These are phyloP conservation scores for Talaromyces sp. DNA, from an alignment of 2,329 filamentous ascomycete genomes.

Conservation along the genomic window DNA sequence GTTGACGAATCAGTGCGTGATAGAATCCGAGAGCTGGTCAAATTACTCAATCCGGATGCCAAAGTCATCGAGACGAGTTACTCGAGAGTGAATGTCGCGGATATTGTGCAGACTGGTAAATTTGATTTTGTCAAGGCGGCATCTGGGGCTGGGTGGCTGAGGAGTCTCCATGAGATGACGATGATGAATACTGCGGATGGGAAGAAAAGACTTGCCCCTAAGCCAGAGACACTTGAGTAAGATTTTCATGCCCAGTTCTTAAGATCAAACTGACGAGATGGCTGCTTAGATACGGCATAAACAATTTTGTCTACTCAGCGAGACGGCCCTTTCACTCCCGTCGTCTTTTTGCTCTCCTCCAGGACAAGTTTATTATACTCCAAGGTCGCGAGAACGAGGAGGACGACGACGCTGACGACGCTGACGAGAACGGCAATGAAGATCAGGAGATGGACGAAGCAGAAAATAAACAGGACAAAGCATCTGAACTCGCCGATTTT, in stretches of 20 bases:
- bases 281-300: slow-evolving; percentile 57
- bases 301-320: slow-evolving; percentile 66
- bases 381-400: slow-evolving; percentile 35
- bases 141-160: slow-evolving; percentile 66
- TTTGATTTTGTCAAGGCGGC: slow-evolving; percentile 65
- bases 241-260: slow-evolving; percentile 17
- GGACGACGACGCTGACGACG: slow-evolving; percentile 24
- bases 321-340: slow-evolving; percentile 51
- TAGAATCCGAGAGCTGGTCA: slow-evolving; percentile 54
- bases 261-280: neutral
- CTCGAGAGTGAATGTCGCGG: slow-evolving; percentile 57
- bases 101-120: slow-evolving; percentile 63
- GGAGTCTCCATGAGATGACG: slow-evolving; percentile 66
- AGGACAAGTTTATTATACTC: slow-evolving; percentile 47
- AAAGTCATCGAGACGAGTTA: slow-evolving; percentile 61
- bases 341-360: slow-evolving; percentile 39
- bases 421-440: slow-evolving; percentile 29
- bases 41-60: slow-evolving; percentile 63
- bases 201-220: slow-evolving; percentile 60
- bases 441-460: slow-evolving; percentile 19
- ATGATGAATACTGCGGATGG: slow-evolving; percentile 54
- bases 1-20: slow-evolving; percentile 48
- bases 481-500: slow-evolving; percentile 30
- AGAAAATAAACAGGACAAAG: slow-evolving; percentile 18
- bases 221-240: slow-evolving; percentile 67